Evolutionary conservation across 2,329 filamentous ascomycete genomes (phyloP).

Genomic region (Hymenoscyphus occultus): DNA sequence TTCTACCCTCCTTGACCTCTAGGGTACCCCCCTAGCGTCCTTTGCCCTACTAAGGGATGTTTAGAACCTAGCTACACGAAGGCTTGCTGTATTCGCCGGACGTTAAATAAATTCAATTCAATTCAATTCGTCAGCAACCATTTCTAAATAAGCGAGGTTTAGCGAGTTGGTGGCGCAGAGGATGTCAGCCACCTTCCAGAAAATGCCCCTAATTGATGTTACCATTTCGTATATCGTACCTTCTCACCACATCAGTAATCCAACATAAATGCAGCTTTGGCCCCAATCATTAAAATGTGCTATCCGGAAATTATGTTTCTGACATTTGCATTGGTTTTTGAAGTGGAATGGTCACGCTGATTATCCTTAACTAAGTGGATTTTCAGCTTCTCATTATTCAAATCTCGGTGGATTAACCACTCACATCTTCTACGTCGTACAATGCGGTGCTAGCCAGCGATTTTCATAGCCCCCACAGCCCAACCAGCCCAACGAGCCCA

Average conservation of each 20-base stretch:
- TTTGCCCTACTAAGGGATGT: too few species aligned
- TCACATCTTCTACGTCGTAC: background rate
- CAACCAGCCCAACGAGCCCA: background rate
- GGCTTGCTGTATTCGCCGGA: too few species aligned
- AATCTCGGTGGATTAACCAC: background rate
- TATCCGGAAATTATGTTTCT: background rate
- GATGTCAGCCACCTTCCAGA: too few species aligned
- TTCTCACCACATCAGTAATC: background rate
- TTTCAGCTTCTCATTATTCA: background rate
- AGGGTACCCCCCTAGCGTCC: too few species aligned
- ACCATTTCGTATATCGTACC: background rate
- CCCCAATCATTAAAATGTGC: background rate
- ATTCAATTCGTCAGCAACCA: too few species aligned
- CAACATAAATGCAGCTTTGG: background rate
- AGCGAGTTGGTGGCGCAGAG: too few species aligned
- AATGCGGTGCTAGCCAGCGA: background rate
- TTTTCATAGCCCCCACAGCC: background rate
- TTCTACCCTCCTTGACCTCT: too few species aligned
- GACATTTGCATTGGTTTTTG: background rate
- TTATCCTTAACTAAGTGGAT: background rate
- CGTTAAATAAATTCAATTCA: too few species aligned
- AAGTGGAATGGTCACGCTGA: background rate
- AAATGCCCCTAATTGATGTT: too few species aligned
- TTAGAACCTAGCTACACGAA: too few species aligned
- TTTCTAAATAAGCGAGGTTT: too few species aligned